Evolutionary conservation across 352 stramenopile species (phyloP).

Genomic region (Phytopythium litorale): DNA sequence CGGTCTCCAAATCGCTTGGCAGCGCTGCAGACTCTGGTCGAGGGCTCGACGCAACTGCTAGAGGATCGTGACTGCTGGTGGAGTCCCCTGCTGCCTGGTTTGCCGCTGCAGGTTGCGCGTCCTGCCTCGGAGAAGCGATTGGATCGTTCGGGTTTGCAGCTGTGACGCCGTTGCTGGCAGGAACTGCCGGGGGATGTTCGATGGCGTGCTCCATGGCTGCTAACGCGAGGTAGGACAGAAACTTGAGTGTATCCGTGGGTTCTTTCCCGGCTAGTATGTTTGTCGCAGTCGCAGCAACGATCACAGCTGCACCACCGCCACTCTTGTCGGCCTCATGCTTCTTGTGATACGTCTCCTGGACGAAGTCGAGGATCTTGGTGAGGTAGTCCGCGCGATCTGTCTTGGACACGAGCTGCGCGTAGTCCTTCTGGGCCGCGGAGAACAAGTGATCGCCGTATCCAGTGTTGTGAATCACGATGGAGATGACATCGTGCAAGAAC

Average conservation of each 20-base stretch:
- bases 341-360: slow-evolving; percentile 51
- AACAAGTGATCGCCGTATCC: slow-evolving; percentile 49
- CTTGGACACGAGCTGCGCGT: slow-evolving; percentile 60
- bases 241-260: slow-evolving; percentile 66
- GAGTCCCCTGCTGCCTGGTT: background rate
- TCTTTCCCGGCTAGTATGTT: slow-evolving; percentile 83
- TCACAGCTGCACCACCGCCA: slow-evolving; percentile 15
- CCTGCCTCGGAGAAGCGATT: background rate
- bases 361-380: slow-evolving; percentile 66
- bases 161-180: no score
- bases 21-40: background rate
- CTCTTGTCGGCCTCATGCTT: slow-evolving; percentile 18
- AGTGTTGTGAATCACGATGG: slow-evolving; percentile 63
- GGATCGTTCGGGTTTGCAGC: background rate
- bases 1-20: background rate
- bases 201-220: slow-evolving; percentile 54
- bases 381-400: slow-evolving; percentile 75
- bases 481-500: slow-evolving; percentile 81
- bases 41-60: background rate
- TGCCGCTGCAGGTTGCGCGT: background rate
- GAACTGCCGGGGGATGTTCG: slow-evolving; percentile 12
- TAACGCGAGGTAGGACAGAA: slow-evolving; percentile 62
- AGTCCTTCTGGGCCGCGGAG: slow-evolving; percentile 50
- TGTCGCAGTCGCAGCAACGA: slow-evolving; percentile 64
- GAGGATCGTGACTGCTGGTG: background rate